A percentile compares a stretch with the other conserved stretches of the same genome.
phyloP scores from a whole-genome alignment of 495 filamentous ascomycete species.

The Talaromyces liani region DNA sequence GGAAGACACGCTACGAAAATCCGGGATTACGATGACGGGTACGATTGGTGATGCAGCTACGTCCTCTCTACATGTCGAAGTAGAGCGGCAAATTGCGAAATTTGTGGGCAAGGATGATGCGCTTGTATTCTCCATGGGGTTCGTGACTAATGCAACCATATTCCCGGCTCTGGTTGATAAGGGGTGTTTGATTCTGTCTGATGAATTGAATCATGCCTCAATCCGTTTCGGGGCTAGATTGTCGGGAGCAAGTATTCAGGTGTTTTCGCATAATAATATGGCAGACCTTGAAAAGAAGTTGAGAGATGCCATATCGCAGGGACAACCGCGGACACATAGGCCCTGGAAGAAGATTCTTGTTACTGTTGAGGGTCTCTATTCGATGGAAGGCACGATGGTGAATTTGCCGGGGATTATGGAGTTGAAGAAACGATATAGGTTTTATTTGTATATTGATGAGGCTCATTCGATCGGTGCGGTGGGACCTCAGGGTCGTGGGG shows the following conservation, averaged over 20 bases:
- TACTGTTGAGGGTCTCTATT: constrained; percentile 84
- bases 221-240: constrained; percentile 82
- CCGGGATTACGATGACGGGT: constrained; percentile 65
- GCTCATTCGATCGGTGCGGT: constrained; percentile 89
- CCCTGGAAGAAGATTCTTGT: constrained; percentile 94
- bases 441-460: constrained; percentile 81
- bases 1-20: constrained; percentile 67
- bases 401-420: constrained; percentile 70
- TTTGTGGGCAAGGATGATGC: constrained; percentile 81
- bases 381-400: constrained; percentile 92
- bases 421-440: constrained; percentile 85
- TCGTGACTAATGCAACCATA: constrained; percentile 74
- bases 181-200: constrained; percentile 78
- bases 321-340: constrained; percentile 81
- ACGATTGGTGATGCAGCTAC: constrained; percentile 68
- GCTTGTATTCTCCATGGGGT: constrained; percentile 92
- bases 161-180: constrained; percentile 79
- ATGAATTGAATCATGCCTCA: constrained; percentile 87
- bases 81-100: constrained; percentile 71
- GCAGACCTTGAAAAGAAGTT: constrained; percentile 65
- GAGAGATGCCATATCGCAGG: constrained; percentile 76
- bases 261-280: constrained; percentile 89
- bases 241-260: constrained; percentile 77
- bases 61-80: constrained; percentile 67
- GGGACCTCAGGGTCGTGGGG: constrained; percentile 70